Evolutionary conservation across 2,329 filamentous ascomycete species (phyloP).

Genomic region (Penicillium fuscoglaucum): DNA sequence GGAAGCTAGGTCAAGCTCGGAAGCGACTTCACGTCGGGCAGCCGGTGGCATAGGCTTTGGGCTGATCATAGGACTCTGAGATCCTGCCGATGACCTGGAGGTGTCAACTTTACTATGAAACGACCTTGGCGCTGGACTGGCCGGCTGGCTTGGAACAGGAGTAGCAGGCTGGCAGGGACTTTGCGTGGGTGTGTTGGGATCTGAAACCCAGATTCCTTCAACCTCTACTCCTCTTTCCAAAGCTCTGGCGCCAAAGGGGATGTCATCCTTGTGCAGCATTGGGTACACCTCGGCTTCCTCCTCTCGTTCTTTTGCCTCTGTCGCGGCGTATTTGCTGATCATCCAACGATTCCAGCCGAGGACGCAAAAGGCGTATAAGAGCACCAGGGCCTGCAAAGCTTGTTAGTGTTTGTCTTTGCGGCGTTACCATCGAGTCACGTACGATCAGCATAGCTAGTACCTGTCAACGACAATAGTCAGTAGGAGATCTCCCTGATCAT

Average conservation of each 20-base stretch:
- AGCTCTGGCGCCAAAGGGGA: constrained; percentile 84
- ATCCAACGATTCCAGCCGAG: constrained; percentile 58
- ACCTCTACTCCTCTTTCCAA: constrained; percentile 80
- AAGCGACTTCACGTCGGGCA: background rate
- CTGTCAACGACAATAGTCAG: constrained; percentile 49
- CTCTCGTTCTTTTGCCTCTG: constrained; percentile 66
- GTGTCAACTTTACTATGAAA: background rate
- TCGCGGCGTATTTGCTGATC: constrained; percentile 61
- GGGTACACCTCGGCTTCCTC: constrained; percentile 54
- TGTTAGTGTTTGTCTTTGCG: constrained; percentile 23
- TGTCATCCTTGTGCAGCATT: constrained; percentile 58
- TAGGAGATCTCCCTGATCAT: background rate
- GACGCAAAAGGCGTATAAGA: constrained; percentile 67
- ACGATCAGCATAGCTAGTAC: constrained; percentile 71
- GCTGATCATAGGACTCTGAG: background rate
- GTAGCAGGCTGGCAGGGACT: constrained; percentile 26
- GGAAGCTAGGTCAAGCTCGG: constrained; percentile 10
- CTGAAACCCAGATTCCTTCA: constrained; percentile 78
- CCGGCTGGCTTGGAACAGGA: constrained; percentile 22
- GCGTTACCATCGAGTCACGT: constrained; percentile 20
- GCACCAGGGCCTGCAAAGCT: constrained; percentile 57
- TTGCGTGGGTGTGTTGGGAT: constrained; percentile 41
- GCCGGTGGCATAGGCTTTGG: constrained; percentile 3
- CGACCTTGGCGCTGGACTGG: constrained; percentile 6
- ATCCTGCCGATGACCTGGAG: background rate